Evolutionary conservation across 1,284 basidiomycete genomes (phyloP).

Genomic region (Malassezia obtusa): DNA sequence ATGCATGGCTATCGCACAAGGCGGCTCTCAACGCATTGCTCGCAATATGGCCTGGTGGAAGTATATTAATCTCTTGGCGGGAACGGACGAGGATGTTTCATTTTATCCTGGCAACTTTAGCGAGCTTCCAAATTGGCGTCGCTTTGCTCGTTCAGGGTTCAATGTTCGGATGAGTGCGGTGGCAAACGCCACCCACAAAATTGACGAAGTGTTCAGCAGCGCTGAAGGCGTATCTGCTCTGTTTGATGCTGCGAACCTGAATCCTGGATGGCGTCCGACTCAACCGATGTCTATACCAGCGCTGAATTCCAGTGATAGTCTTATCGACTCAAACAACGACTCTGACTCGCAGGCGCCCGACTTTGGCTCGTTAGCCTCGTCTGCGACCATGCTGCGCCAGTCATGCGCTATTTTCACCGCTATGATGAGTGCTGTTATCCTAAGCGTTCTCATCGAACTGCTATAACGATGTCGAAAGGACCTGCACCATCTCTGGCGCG

Average conservation of each 20-base stretch:
- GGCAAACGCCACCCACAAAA: slow-evolving; percentile 4
- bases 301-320: neutral
- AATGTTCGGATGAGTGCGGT: neutral
- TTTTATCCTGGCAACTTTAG: slow-evolving; percentile 29
- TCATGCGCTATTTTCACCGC: too few species aligned
- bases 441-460: neutral
- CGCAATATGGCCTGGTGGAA: slow-evolving; percentile 35
- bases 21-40: slow-evolving; percentile 20
- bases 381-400: too few species aligned
- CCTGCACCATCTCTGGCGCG: too few species aligned
- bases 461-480: too few species aligned
- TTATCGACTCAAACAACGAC: too few species aligned
- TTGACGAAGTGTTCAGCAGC: neutral
- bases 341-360: too few species aligned
- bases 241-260: neutral
- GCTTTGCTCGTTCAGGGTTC: too few species aligned
- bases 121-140: slow-evolving; percentile 12
- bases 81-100: slow-evolving; percentile 3
- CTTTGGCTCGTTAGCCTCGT: too few species aligned
- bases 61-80: slow-evolving; percentile 30
- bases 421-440: neutral
- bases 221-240: slow-evolving; percentile 3
- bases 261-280: slow-evolving; percentile 1
- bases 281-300: neutral
- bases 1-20: slow-evolving; percentile 27